Evolutionary conservation across 192 early-diverging fungal species (phyloP), one percentile per base, ranked within the genome.

Genomic region (Radiomyces spectabilis): DNA sequence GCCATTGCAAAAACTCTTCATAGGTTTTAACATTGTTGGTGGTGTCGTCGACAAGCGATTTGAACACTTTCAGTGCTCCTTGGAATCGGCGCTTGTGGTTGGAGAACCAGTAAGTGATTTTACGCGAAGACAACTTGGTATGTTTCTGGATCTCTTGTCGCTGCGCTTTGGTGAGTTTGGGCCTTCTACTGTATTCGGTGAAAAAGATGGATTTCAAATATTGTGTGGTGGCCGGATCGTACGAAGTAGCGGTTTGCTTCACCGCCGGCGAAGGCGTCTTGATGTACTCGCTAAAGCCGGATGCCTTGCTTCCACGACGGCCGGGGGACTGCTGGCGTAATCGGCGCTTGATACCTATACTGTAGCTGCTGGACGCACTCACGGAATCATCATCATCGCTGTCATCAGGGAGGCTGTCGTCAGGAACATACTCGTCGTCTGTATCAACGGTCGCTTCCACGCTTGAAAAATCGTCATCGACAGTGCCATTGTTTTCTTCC

Each of bases 101-200:
- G 25, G 64, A 59, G 25, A 66, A 54, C 64, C 64, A 66, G 26
- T 66, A 66, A 16, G 64, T 66, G 25, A 66, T 51, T 6, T 48
- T 66, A 2, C 64, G 39, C 19, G 57, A 45, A n/a, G 52, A n/a
- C 18, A 66, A 30, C 3, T 53, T 57, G n/a, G 64, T 66, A 26
- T 48, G 27, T 9, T 32, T 5, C 15, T 40, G 38, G 35, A 66
- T 39, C 29, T 42, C 12, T 30, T 2, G 21, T 22, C 64, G 38
- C 12, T 60, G 57, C 13, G 25, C 5, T 10, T 60, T 59, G 19
- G 51, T 59, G 8, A 60, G 49, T 33, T 60, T 66, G 4, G 50
- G 35, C 8, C 43, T 39, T 22, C 44, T 41, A n/a, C 51, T 60
- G 25, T 66, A 66, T 5, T 51, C 41, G 12, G 47, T 45, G 16